Evolutionary conservation across 2,329 filamentous ascomycete genomes (phyloP), one percentile per base, ranked within the genome.

Genomic region (Hymenoscyphus fraxineus): DNA sequence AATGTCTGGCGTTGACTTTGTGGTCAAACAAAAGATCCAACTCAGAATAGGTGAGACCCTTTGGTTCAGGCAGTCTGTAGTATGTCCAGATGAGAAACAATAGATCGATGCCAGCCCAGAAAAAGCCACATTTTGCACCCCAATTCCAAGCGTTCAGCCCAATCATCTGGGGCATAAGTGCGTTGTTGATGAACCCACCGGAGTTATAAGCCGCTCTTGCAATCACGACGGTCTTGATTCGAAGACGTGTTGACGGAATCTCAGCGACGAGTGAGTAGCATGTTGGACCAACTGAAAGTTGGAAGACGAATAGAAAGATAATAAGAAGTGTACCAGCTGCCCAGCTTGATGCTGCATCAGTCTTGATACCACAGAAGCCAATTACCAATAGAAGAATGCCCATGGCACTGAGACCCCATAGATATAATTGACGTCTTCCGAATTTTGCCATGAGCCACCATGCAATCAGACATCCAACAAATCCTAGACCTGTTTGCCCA

Each of bases 181-280:
- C 58, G 6, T 61, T 55, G 47, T 59, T 65, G 44, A 71, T 40
- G 32, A 70, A 64, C 13, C 77, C 77, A 60, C 76, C 73, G 10
- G 78, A 63, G 12, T 77, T 96, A 84, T 88, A 96, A 68, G 91
- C 79, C 70, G 90, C 89, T 62, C 92, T 88, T 1, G 90, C 91
- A 3, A 96, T 83, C 0, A 93, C 92, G 32, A 96, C 89, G 0
- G 92, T 96, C 81, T 96, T 96, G 80, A 94, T 92, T 73, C 92
- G 89, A 44, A 97, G 82, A 1, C 93, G 85, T n/a, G 90, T 86
- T 0, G 91, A 92, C 0, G 91, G 91, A 31, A 96, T 79, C 76
- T 96, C 92, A 2, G 89, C 85, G 7, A 96, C 92, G 10, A 96
- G 84, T 0, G 90, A 93, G 78, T 95, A 96, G 76, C 89, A 92